Base-by-base conservation (phyloP, 306 rosid species). In the Dalbergia cochinchinensis region DNA sequence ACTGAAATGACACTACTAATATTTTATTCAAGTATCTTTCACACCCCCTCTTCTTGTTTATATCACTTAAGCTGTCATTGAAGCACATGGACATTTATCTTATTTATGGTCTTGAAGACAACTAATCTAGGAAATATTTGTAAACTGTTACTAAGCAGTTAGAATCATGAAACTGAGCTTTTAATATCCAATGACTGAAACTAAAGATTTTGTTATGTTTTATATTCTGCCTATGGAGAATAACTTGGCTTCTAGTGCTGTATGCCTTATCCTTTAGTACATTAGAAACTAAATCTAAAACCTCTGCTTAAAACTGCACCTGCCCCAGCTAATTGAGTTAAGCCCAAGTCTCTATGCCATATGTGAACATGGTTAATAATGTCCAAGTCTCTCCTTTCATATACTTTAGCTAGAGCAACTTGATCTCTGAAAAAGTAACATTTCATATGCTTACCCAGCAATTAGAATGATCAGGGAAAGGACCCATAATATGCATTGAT, bases 401-500 rank as follows among this genome's bases (percentile, higher is more conserved):
- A 65, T 19, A 31, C 64, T 53, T 51, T 39, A 69, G 11, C 20
- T 11, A 69, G 65, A 64, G 70, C 64, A 79, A 65, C 57, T 58
- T 50, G 53, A 60, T 75, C 54, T 76, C 12, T 54, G 66, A 60
- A 70, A 68, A 73, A 48, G 48, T 35, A 48, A 37, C 26, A 55
- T 11, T 76, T 65, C 22, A 35, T 26, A 84, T 62, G 65, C 91
- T 90, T 87, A 94, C 99, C 97, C 95, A 73, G 74, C 92, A 84
- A 94, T 77, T 62, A 94, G 67, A 81, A 94, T 84, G 53, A 91
- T 69, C 39, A 92, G 75, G 58, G 99, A 94, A 80, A 90, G n/a
- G 73, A 90, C 54, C 97, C 94, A 92, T 59, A 95, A 86, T 67
- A 91, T 76, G 87, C 94, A 87, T 82, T 95, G 98, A 63, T 95